Evolutionary conservation across 331 rosid genomes (phyloP).

Genomic region (Malus hybrid): DNA sequence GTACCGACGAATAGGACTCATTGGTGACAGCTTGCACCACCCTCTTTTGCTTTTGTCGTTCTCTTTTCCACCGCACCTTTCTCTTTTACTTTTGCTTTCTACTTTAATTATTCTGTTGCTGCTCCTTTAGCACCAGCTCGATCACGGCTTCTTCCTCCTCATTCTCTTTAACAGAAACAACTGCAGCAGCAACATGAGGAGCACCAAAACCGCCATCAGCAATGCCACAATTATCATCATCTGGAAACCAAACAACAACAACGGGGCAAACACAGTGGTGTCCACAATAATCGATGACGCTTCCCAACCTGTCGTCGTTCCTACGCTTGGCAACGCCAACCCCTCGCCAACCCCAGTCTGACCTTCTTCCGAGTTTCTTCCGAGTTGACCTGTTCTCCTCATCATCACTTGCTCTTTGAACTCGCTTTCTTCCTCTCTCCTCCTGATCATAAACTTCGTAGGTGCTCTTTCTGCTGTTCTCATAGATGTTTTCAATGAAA

Average conservation of each 20-base stretch:
- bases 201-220: not conserved
- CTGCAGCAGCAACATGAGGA: conserved; percentile 18
- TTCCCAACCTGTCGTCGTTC: conserved; percentile 73
- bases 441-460: no score
- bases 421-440: no score
- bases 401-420: no score
- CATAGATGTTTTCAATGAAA: conserved; percentile 39
- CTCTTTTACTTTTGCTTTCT: no score
- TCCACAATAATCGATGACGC: conserved; percentile 86
- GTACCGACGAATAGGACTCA: no score
- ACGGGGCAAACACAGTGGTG: conserved; percentile 94
- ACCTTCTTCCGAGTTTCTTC: no score
- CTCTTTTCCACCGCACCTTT: no score
- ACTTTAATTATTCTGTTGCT: conserved; percentile 26
- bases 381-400: no score
- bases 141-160: conserved; percentile 31
- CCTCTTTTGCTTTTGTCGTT: no score
- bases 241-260: conserved; percentile 83
- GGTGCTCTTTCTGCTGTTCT: conserved; percentile 4
- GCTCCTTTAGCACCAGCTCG: conserved; percentile 21
- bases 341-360: conserved; percentile 29
- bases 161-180: conserved; percentile 19
- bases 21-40: no score
- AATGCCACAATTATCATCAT: conserved; percentile 29
- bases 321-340: conserved; percentile 78